Evolutionary conservation across 2,329 filamentous ascomycete species (phyloP), one percentile per base, ranked within the genome.

Genomic region (Alternaria burnsii): DNA sequence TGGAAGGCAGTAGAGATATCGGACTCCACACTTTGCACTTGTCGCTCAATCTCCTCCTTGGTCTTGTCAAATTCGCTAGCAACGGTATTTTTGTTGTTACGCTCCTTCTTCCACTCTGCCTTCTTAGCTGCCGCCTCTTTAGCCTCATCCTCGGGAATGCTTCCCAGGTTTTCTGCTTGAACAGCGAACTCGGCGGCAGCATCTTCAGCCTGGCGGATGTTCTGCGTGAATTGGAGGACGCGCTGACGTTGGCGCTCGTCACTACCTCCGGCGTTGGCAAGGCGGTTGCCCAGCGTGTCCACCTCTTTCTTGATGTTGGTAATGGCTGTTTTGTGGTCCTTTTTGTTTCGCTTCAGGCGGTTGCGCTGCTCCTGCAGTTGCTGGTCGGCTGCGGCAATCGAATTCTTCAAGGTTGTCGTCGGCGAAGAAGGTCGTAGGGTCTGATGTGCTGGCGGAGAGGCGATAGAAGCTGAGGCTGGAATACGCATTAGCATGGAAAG

Each of bases 231-330:
- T 76, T 94, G 91, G 63, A 89, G 86, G 46, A 91, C 87, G 76
- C 92, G 91, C 74, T 92, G 89, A 67, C 87, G 86, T 69, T 90
- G 86, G 74, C 91, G 90, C 72, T 94, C 91, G 76, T 94, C 91
- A 67, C 88, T 89, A 60, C 89, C 89, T 63, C 90, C 90, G 36
- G 89, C 80, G 52, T 80, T 89, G 58, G 88, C 84, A 46, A 92
- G 86, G 65, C 89, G 88, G 60, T 84, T 84, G 61, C 86, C 86
- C 38, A 91, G 83, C 51, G 85, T 86, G 70, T 93, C 91, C 63
- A 92, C 90, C 70, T 94, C 91, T 76, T 89, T 92, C 71, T 86
- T 89, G 68, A 91, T 80, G 20, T 85, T 81, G 67, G 89, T 89
- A 63, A 90, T 83, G 65, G 88, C 87, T 52, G 86, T 85, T 74